Evolutionary conservation across 768 basidiomycete genomes (phyloP).

Genomic region (Phlegmacium glaucopus): DNA sequence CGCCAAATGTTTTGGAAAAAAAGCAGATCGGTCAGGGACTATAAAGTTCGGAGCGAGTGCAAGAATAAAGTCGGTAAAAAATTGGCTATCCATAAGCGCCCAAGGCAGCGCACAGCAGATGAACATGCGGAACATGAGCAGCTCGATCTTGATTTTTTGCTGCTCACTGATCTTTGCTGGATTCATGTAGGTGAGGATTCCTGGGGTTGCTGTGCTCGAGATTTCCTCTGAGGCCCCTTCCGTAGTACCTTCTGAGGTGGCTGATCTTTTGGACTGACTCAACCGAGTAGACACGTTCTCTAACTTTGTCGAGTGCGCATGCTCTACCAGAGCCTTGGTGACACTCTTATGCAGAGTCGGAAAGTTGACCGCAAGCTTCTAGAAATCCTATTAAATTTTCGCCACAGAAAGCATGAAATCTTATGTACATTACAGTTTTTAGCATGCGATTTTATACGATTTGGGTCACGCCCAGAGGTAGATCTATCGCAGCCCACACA

Average conservation of each 20-base stretch:
- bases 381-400: neutral
- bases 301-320: constrained; percentile 10
- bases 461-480: constrained; percentile 8
- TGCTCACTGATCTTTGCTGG: constrained; percentile 7
- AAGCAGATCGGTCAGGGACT: constrained; percentile 18
- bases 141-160: constrained; percentile 13
- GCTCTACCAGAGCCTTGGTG: neutral
- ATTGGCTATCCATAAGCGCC: constrained; percentile 12
- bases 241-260: neutral
- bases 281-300: constrained; percentile 3
- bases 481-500: constrained; percentile 11
- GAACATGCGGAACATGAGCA: constrained; percentile 14
- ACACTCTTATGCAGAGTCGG: neutral
- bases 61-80: constrained; percentile 12
- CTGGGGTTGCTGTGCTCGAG: neutral
- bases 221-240: neutral
- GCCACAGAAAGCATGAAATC: neutral
- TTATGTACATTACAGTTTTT: constrained; percentile 11
- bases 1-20: constrained; percentile 17
- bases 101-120: constrained; percentile 21
- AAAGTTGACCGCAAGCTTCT: constrained; percentile 4
- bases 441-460: constrained; percentile 10
- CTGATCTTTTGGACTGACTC: neutral
- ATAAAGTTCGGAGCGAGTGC: constrained; percentile 11
- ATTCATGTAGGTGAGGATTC: constrained; percentile 8